A percentile compares a stretch with the other conserved stretches of the same genome.
Evolutionary conservation across 192 early-diverging fungal species (phyloP).

Genomic region (Phycomyces blakesleeanus): DNA sequence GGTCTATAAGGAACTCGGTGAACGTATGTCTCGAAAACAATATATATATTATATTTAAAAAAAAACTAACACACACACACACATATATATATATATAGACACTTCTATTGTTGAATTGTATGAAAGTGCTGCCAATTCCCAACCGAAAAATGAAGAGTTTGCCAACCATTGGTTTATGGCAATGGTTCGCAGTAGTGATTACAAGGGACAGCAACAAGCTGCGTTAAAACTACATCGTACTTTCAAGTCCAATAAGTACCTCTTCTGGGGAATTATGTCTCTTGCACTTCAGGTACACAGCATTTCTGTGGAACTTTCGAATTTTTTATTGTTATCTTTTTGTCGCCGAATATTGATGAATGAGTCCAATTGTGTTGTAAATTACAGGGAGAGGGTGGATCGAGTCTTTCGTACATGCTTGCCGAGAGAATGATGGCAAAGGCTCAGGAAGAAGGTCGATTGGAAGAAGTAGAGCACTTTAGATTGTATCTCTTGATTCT

Average conservation of each 20-base stretch:
- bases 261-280: conserved; percentile 85
- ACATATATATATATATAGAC: conserved; percentile 34
- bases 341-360: background rate
- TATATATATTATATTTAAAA: background rate
- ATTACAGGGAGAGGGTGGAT: conserved; percentile 25
- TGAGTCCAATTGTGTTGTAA: conserved; percentile 7
- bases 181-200: conserved; percentile 63
- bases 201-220: conserved; percentile 66
- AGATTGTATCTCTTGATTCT: conserved; percentile 75
- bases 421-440: conserved; percentile 85
- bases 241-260: conserved; percentile 74
- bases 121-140: conserved; percentile 52
- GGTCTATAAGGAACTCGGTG: conserved; percentile 50
- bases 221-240: conserved; percentile 79
- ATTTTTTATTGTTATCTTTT: too few relatives aligned
- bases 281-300: conserved; percentile 67
- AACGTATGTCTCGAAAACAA: conserved; percentile 36
- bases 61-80: background rate
- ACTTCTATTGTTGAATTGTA: conserved; percentile 73
- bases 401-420: conserved; percentile 57
- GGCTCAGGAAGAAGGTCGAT: conserved; percentile 59
- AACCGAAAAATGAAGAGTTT: conserved; percentile 69
- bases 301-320: too few relatives aligned
- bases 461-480: conserved; percentile 75
- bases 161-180: conserved; percentile 81